Conservation (phyloP, 2,329 filamentous ascomycete species). For the Alternaria ventricosa region DNA sequence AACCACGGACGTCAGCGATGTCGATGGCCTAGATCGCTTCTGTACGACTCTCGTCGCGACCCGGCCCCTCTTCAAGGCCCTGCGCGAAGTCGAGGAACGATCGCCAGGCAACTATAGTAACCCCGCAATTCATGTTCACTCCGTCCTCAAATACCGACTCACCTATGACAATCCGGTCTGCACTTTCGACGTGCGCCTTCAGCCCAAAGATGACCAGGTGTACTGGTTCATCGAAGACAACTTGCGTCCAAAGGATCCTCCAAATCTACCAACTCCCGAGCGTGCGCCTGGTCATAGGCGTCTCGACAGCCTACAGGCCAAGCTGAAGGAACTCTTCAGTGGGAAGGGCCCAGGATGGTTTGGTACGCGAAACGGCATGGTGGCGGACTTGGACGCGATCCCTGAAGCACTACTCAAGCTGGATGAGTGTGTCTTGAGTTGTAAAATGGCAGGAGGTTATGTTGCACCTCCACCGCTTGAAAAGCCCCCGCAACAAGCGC, state of each 20-base stretch:
- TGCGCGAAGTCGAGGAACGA: conserved; percentile 65
- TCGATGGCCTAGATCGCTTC: conserved; percentile 59
- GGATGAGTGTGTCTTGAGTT: conserved; percentile 47
- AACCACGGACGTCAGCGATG: conserved; percentile 59
- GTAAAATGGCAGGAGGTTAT: conserved; percentile 37
- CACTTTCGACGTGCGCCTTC: conserved; percentile 48
- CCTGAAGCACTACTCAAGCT: conserved; percentile 46
- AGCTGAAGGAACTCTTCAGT: conserved; percentile 44
- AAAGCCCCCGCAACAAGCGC: conserved; percentile 1
- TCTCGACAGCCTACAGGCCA: conserved; percentile 37
- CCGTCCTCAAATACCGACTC: conserved; percentile 47
- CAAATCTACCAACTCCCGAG: conserved; percentile 34
- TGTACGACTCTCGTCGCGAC: conserved; percentile 65
- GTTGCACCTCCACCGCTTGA: conserved; percentile 26
- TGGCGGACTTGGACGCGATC: conserved; percentile 47
- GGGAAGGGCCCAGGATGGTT: conserved; percentile 44
- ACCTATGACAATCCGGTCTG: conserved; percentile 50
- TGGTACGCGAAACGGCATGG: conserved; percentile 47
- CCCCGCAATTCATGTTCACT: conserved; percentile 44
- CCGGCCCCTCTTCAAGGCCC: conserved; percentile 67
- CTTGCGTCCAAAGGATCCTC: conserved; percentile 23
- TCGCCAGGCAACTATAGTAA: conserved; percentile 43
- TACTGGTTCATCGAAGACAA: conserved; percentile 50
- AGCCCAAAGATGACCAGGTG: conserved; percentile 39
- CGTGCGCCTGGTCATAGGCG: conserved; percentile 35